These are phyloP conservation scores for Dothidotthia symphoricarpi DNA, from an alignment of 2,329 filamentous ascomycete species.

Conservation along the genomic window DNA sequence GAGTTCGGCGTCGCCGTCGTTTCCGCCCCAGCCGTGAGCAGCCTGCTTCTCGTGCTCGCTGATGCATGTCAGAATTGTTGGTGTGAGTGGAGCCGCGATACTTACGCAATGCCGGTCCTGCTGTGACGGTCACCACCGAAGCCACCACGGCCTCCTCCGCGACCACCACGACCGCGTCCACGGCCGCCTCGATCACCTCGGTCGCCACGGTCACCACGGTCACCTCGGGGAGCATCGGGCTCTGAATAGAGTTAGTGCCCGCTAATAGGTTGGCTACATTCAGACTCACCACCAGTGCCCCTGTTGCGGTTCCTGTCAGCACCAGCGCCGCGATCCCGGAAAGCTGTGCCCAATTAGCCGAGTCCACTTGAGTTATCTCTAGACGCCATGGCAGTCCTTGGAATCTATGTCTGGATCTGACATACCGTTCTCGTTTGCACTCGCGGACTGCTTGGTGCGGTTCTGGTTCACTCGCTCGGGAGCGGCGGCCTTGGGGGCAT, in stretches of 20 bases:
- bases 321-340: slow-evolving; percentile 84
- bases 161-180: slow-evolving; percentile 43
- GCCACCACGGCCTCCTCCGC: slow-evolving; percentile 34
- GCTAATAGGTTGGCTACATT: not conserved
- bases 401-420: slow-evolving; percentile 27
- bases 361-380: not conserved
- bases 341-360: slow-evolving; percentile 58
- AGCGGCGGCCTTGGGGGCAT: slow-evolving; percentile 56
- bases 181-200: slow-evolving; percentile 50
- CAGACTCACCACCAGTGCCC: slow-evolving; percentile 39
- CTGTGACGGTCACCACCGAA: slow-evolving; percentile 62
- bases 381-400: not conserved
- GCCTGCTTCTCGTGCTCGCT: slow-evolving; percentile 84
- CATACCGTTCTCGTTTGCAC: slow-evolving; percentile 86
- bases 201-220: slow-evolving; percentile 47
- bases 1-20: slow-evolving; percentile 77
- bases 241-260: slow-evolving; percentile 18
- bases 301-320: slow-evolving; percentile 78
- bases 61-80: slow-evolving; percentile 14
- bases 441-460: slow-evolving; percentile 50
- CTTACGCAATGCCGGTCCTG: slow-evolving; percentile 61
- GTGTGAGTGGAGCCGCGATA: not conserved
- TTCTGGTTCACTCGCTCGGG: slow-evolving; percentile 33
- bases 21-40: slow-evolving; percentile 84
- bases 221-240: slow-evolving; percentile 20